phyloP scores from a whole-genome alignment of 805 yeast species.

The Ogataea angusta region DNA sequence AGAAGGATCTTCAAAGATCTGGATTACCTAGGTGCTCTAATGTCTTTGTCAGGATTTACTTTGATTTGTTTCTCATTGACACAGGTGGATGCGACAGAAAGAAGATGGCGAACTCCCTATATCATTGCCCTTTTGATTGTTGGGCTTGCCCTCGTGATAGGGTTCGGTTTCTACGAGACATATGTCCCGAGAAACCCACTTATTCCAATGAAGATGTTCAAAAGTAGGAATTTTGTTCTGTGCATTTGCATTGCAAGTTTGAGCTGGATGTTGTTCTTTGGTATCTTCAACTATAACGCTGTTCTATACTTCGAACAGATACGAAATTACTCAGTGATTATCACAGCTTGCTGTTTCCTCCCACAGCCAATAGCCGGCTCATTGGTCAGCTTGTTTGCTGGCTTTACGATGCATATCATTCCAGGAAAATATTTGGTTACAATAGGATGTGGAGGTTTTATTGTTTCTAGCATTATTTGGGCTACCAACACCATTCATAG shows the following conservation, averaged over 20 bases:
- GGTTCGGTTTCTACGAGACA: slow-evolving; percentile 37
- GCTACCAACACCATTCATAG: slow-evolving; percentile 35
- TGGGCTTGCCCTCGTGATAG: slow-evolving; percentile 34
- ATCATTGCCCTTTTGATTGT: slow-evolving; percentile 42
- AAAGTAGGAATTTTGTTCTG: slow-evolving; percentile 36
- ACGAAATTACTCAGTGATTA: slow-evolving; percentile 36
- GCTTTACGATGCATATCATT: slow-evolving; percentile 42
- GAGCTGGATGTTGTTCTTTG: slow-evolving; percentile 44
- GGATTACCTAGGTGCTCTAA: slow-evolving; percentile 44
- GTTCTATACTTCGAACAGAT: slow-evolving; percentile 43
- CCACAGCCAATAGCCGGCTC: slow-evolving; percentile 44
- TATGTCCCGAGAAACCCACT: slow-evolving; percentile 41
- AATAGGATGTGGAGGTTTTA: slow-evolving; percentile 35
- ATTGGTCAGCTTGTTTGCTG: slow-evolving; percentile 44
- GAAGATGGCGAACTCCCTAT: slow-evolving; percentile 46
- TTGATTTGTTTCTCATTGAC: slow-evolving; percentile 43
- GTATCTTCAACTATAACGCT: slow-evolving; percentile 38
- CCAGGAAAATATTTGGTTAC: slow-evolving; percentile 39
- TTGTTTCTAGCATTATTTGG: slow-evolving; percentile 40
- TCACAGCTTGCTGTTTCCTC: slow-evolving; percentile 42
- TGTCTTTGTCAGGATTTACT: slow-evolving; percentile 39
- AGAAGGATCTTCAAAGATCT: slow-evolving; percentile 24
- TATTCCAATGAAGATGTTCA: slow-evolving; percentile 46
- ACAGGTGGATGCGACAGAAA: slow-evolving; percentile 39
- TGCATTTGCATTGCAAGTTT: slow-evolving; percentile 36